Conservation (phyloP, 371 early-diverging fungal genomes). For the Mortierella sp. region DNA sequence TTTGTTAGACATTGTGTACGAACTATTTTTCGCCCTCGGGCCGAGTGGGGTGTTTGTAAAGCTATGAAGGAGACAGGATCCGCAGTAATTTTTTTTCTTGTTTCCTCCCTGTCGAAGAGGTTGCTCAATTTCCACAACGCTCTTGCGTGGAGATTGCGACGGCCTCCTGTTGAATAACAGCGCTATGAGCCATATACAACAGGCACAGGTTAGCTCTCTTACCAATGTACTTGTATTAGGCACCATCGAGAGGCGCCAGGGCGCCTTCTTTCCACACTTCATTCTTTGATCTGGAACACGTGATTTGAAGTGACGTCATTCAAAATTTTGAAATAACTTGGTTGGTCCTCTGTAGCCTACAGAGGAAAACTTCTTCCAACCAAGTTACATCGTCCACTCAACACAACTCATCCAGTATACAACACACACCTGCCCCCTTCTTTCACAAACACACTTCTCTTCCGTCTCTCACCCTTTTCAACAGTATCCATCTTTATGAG, state of each 20-base stretch:
- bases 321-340: not conserved
- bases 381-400: not conserved
- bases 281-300: not conserved
- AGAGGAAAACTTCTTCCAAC: conserved; percentile 3
- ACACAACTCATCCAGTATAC: conserved; percentile 5
- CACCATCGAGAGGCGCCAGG: not conserved
- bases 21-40: not conserved
- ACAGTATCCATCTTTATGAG: conserved; percentile 57
- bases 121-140: not conserved
- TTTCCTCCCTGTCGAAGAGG: not conserved
- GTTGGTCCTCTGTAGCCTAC: too few relatives aligned
- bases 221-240: too few relatives aligned
- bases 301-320: conserved; percentile 5
- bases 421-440: not conserved
- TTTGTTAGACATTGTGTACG: not conserved
- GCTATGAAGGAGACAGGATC: not conserved
- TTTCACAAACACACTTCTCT: conserved; percentile 11
- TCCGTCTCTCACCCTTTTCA: conserved; percentile 18
- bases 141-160: not conserved
- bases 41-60: not conserved
- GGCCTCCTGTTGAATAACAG: too few relatives aligned
- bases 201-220: too few relatives aligned
- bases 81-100: not conserved
- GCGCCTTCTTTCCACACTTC: not conserved
- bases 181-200: not conserved